These are phyloP conservation scores for Erodium trifolium DNA, from an alignment of 441 rosid genomes.

Conservation along the genomic window DNA sequence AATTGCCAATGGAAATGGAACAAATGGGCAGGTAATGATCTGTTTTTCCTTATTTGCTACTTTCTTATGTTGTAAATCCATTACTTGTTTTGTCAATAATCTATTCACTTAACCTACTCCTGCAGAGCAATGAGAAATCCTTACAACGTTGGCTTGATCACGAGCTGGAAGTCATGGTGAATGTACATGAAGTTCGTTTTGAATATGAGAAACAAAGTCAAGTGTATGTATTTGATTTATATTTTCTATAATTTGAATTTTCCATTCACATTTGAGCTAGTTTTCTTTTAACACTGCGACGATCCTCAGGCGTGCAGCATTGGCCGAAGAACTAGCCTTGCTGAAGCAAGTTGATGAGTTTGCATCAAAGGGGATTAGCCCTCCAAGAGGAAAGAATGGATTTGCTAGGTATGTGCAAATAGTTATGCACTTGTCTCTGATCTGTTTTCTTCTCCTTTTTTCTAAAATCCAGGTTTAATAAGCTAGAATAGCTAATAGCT, in stretches of 20 bases:
- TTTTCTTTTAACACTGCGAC: conserved; percentile 15
- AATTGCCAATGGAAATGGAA: conserved; percentile 58
- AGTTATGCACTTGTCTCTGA: background rate
- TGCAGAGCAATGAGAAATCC: conserved; percentile 79
- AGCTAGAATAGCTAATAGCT: background rate
- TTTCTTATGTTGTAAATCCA: background rate
- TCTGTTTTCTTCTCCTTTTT: background rate
- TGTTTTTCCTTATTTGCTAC: conserved; percentile 7
- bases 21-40: conserved; percentile 67
- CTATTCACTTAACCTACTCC: conserved; percentile 16
- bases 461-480: background rate
- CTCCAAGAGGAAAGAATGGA: conserved; percentile 92
- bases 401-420: conserved; percentile 56
- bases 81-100: background rate
- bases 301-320: conserved; percentile 72
- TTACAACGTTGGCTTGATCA: conserved; percentile 92
- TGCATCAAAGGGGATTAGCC: conserved; percentile 81
- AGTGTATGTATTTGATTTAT: conserved; percentile 51
- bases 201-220: conserved; percentile 34
- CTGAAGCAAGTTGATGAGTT: conserved; percentile 87
- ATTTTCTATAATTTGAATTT: background rate
- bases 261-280: background rate
- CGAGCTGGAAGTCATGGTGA: conserved; percentile 94
- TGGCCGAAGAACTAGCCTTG: conserved; percentile 84
- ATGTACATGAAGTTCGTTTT: conserved; percentile 94